Evolutionary conservation across 352 stramenopile genomes (phyloP).

Genomic region (Pythium aristosporum): DNA sequence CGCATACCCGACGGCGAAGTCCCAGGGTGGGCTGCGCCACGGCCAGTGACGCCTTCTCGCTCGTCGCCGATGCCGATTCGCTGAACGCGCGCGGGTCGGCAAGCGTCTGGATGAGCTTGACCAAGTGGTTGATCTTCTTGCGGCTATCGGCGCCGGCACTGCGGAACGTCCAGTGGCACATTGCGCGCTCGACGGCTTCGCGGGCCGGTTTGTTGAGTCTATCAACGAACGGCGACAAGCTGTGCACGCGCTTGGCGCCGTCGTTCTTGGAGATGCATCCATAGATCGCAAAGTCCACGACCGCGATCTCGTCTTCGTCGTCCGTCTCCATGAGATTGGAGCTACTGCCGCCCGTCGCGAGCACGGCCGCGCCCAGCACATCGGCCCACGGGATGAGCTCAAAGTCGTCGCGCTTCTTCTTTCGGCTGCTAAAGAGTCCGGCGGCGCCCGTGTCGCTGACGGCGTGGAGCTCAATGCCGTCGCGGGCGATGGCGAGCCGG

Average conservation of each 20-base stretch:
- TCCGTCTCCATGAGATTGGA: neutral
- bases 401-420: constrained; percentile 26
- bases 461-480: constrained; percentile 40
- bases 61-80: neutral
- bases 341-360: constrained; percentile 22
- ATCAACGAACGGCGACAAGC: constrained; percentile 11
- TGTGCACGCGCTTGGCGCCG: constrained; percentile 21
- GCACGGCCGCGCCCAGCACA: constrained; percentile 41
- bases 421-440: constrained; percentile 17
- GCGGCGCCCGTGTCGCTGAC: neutral
- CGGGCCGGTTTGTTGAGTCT: constrained; percentile 12
- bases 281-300: constrained; percentile 24
- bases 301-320: neutral
- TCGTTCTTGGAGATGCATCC: constrained; percentile 24
- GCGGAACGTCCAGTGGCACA: constrained; percentile 52
- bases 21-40: constrained; percentile 22
- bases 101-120: constrained; percentile 45
- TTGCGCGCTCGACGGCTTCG: constrained; percentile 25
- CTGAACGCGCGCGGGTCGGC: constrained; percentile 38
- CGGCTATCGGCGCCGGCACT: constrained; percentile 33
- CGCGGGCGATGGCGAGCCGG: constrained; percentile 31
- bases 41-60: neutral
- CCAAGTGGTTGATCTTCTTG: constrained; percentile 30
- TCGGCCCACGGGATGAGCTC: constrained; percentile 47
- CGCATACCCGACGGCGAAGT: constrained; percentile 39